These are phyloP conservation scores for Hymenoscyphus occultus DNA, from an alignment of 2,329 filamentous ascomycete genomes.

Conservation along the genomic window DNA sequence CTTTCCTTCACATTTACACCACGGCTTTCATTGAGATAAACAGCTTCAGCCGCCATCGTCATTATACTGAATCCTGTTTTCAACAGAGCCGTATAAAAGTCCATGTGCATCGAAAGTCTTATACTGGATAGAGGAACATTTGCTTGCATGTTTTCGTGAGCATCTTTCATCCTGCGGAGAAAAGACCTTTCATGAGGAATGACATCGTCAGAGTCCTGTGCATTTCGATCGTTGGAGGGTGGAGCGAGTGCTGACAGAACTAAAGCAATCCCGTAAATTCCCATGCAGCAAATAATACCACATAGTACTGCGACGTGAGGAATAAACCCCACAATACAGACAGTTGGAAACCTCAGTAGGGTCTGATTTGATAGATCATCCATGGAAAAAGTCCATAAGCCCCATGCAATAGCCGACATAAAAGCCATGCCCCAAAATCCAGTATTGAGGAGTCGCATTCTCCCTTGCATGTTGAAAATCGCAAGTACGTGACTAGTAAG, in stretches of 20 bases:
- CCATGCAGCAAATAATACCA: slow-evolving; percentile 72
- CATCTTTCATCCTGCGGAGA: slow-evolving; percentile 61
- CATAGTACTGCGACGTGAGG: slow-evolving; percentile 84
- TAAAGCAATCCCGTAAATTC: slow-evolving; percentile 77
- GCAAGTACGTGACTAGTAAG: slow-evolving; percentile 80
- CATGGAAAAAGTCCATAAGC: slow-evolving; percentile 60
- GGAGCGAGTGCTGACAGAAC: slow-evolving; percentile 63
- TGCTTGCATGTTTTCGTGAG: slow-evolving; percentile 88
- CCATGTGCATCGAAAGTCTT: slow-evolving; percentile 79
- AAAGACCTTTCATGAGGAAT: slow-evolving; percentile 44
- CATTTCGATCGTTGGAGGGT: slow-evolving; percentile 22
- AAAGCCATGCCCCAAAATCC: slow-evolving; percentile 88
- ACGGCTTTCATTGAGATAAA: slow-evolving; percentile 88
- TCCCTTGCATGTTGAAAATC: slow-evolving; percentile 74
- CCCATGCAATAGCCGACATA: slow-evolving; percentile 81
- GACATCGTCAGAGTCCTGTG: slow-evolving; percentile 36
- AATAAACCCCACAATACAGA: slow-evolving; percentile 92
- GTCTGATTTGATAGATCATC: slow-evolving; percentile 61
- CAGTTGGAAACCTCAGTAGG: slow-evolving; percentile 83
- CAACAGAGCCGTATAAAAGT: slow-evolving; percentile 90
- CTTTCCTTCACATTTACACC: slow-evolving; percentile 68
- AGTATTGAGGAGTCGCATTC: slow-evolving; percentile 80
- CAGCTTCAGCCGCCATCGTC: slow-evolving; percentile 91
- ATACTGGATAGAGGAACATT: slow-evolving; percentile 82
- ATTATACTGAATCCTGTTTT: slow-evolving; percentile 84